Percentiles rank a stretch among this genome's conserved stretches.
phyloP scores from a whole-genome alignment of 2,329 filamentous ascomycete species.

The Bipolaris cookei region DNA sequence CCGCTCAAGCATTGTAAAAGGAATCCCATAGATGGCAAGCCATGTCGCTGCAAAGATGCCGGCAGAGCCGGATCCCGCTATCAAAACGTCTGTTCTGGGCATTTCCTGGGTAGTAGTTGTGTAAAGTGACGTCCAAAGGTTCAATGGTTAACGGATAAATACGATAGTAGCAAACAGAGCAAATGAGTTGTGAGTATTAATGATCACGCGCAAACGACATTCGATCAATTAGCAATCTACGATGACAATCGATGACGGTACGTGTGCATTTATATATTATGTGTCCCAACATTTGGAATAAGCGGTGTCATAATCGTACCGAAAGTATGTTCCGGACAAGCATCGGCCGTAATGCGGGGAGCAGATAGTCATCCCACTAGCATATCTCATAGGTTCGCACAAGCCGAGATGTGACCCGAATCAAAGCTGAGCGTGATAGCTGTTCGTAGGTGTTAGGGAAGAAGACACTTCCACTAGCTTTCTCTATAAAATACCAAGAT shows the following conservation, averaged over 20 bases:
- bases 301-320: not conserved
- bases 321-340: slow-evolving; percentile 17
- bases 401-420: slow-evolving; percentile 6
- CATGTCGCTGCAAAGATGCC: slow-evolving; percentile 67
- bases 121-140: not conserved
- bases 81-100: slow-evolving; percentile 60
- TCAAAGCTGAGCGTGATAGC: not conserved
- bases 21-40: slow-evolving; percentile 64
- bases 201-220: not conserved
- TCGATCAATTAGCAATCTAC: not conserved
- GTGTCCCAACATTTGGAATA: not conserved
- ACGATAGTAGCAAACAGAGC: no score
- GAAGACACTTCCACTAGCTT: not conserved
- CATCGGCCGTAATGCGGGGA: slow-evolving; percentile 21
- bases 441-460: not conserved
- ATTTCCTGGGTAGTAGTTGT: slow-evolving; percentile 10
- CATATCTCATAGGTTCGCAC: not conserved
- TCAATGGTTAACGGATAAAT: no score
- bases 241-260: not conserved
- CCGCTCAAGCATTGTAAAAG: slow-evolving; percentile 64
- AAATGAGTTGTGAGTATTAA: not conserved
- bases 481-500: not conserved
- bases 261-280: not conserved
- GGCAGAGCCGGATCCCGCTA: slow-evolving; percentile 67
- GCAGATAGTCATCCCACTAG: slow-evolving; percentile 10